Evolutionary conservation across 768 basidiomycete species (phyloP), one percentile per base, ranked within the genome.

Genomic region (Psilocybe cyanescens): DNA sequence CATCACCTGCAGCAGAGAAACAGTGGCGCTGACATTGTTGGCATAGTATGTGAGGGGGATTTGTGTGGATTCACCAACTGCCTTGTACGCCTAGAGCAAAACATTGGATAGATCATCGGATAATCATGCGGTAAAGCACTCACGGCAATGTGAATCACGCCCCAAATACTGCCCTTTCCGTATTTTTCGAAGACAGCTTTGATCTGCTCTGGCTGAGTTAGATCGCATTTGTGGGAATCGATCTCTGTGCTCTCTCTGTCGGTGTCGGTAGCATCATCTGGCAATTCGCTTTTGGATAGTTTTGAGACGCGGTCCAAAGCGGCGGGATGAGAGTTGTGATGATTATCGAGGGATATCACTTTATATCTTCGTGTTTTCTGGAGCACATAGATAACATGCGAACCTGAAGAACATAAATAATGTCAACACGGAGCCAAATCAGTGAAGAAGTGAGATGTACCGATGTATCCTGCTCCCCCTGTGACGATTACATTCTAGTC

Each of bases 61-160:
- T 77, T 97, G 92, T 16, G 90, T 90, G 14, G 94, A 96, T 76
- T 99, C 97, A 46, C 97, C 97, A 51, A 99, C 97, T 17, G 96
- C 95, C 81, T 99, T 99, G 81, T 92, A 89, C 3, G 97, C 97
- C 94, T 95, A 69, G 33, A 52, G 24, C 9, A 35, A 37, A 24
- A 47, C 45, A 57, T 47, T 28, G n/a, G 45, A 48, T 24, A 57
- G 8, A 51, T 35, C 49, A 48, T 59, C 60, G 37, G 35, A 54
- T 17, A 31, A 48, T 9, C 45, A 47, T 35, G 28, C 28, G 8
- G 51, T 19, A 46, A 24, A 44, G 24, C 59, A 84, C 91, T 71
- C 68, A 95, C 94, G 19, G 97, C 97, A 59, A 99, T 86, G 74
- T 99, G 97, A 57, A 99, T 81, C 24, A 98, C 94, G 54, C 96